phyloP scores from a whole-genome alignment of 331 rosid genomes.

The Dryas integrifolia region DNA sequence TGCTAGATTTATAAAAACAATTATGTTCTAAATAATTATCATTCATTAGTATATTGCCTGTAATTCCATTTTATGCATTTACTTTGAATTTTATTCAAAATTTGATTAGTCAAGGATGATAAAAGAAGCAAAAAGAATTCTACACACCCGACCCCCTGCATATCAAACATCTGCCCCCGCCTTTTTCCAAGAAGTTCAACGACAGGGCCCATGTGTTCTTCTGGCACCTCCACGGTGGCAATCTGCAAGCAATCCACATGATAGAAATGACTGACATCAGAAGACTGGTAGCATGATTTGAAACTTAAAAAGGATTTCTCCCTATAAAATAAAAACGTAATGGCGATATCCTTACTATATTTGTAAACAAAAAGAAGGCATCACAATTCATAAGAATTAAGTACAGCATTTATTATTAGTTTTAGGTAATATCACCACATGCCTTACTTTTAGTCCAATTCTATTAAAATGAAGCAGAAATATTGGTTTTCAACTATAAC shows the following conservation, averaged over 20 bases:
- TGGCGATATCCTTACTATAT: not conserved
- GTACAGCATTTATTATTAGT: not conserved
- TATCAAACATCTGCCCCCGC: conserved; percentile 93
- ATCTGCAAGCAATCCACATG: conserved; percentile 48
- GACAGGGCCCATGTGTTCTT: conserved; percentile 91
- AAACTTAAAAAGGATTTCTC: not conserved
- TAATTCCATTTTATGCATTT: not conserved
- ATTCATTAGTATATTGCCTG: not conserved
- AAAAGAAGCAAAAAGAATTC: conserved; percentile 24
- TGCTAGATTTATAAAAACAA: not conserved
- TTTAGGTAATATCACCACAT: not conserved
- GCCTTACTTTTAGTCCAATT: not conserved
- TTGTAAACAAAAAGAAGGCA: not conserved
- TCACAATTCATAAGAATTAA: not conserved
- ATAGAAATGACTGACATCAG: conserved; percentile 15
- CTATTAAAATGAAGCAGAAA: not conserved
- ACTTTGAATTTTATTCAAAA: not conserved
- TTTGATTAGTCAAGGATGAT: not conserved
- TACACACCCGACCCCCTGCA: conserved; percentile 92
- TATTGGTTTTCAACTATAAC: not conserved
- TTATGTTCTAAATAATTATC: not conserved
- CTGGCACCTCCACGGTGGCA: conserved; percentile 97
- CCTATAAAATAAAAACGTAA: not conserved
- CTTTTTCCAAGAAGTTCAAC: conserved; percentile 97
- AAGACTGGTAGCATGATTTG: not conserved